Evolutionary conservation across 345 rosid genomes (phyloP), one percentile per base, ranked within the genome.

Genomic region (Cardiospermum halicacabum): DNA sequence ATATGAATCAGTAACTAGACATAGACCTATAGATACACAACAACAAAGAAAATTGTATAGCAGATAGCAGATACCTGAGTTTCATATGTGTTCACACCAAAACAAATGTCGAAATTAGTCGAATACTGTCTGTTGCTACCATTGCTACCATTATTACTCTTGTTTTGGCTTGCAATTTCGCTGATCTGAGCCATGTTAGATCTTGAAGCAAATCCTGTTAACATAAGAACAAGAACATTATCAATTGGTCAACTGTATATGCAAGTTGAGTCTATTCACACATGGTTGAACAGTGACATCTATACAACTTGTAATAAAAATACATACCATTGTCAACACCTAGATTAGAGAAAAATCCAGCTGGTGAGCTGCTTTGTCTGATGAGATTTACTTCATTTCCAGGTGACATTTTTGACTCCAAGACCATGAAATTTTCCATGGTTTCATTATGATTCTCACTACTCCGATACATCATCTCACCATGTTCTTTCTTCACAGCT

Each of bases 331-430:
- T 77, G 58, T 77, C 84, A 34, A 75, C 69, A 69, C 64, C 70
- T 15, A 67, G 60, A 53, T 68, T 73, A 68, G 84, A 78, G 75
- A 79, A 75, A 66, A 82, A 25, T 60, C 75, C 84, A 64, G 90
- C 77, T 10, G 90, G 84, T 31, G 87, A 80, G 72, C 85, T 82
- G 77, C 45, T 67, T 57, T 78, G 87, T 76, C 85, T 59, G 12
- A 55, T 49, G 32, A 80, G 84, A 81, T 70, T 71, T 57, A 82
- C 77, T 69, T 66, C 72, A 70, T 72, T 72, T 34, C 53, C 47
- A 10, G 63, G 4, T 11, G 58, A 60, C 69, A 58, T 47, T 68
- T 77, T 72, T 51, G 54, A 47, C 31, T 73, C 77, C 62, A 62
- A n/a, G 28, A 53, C 57, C 63, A 69, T 53, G 1, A 79, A 56